These are phyloP conservation scores for Limnanthes douglasii DNA, from an alignment of 345 rosid genomes.

Conservation along the genomic window DNA sequence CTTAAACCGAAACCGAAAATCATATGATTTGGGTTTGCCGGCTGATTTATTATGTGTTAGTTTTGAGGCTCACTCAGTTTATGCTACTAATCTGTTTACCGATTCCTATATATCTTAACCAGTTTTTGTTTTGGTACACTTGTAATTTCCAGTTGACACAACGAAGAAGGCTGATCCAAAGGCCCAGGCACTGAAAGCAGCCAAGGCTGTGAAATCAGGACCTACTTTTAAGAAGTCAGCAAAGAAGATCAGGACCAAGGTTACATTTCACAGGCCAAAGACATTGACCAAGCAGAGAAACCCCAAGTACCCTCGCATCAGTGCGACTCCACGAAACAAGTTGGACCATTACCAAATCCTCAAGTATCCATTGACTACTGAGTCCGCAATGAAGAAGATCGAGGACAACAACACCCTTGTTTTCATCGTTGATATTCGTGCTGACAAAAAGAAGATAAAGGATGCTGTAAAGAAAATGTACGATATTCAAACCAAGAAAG, in stretches of 20 bases:
- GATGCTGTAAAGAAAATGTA: slow-evolving; percentile 56
- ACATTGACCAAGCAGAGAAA: slow-evolving; percentile 12
- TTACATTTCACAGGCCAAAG: slow-evolving; percentile 23
- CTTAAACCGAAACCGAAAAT: too few relatives aligned
- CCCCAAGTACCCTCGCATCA: slow-evolving; percentile 12
- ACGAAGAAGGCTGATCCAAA: slow-evolving; percentile 35
- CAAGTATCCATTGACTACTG: slow-evolving; percentile 47
- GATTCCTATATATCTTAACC: too few relatives aligned
- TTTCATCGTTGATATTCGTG: slow-evolving; percentile 43
- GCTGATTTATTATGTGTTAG: too few relatives aligned
- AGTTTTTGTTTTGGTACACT: too few relatives aligned
- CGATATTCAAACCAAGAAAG: slow-evolving; percentile 50
- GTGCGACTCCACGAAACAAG: slow-evolving; percentile 18
- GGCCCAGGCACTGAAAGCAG: slow-evolving; percentile 47
- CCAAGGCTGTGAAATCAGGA: slow-evolving; percentile 50
- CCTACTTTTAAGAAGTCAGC: slow-evolving; percentile 25
- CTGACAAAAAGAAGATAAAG: slow-evolving; percentile 57
- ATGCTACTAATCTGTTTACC: too few relatives aligned
- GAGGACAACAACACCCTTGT: slow-evolving; percentile 56
- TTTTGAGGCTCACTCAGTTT: too few relatives aligned
- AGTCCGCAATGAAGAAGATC: slow-evolving; percentile 60
- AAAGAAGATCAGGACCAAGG: slow-evolving; percentile 16
- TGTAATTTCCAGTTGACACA: slow-evolving; percentile 20
- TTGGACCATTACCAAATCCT: slow-evolving; percentile 32
- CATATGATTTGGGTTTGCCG: too few relatives aligned